Base-by-base conservation (phyloP, 169 alveolate species). In the Plasmodium vivax region DNA sequence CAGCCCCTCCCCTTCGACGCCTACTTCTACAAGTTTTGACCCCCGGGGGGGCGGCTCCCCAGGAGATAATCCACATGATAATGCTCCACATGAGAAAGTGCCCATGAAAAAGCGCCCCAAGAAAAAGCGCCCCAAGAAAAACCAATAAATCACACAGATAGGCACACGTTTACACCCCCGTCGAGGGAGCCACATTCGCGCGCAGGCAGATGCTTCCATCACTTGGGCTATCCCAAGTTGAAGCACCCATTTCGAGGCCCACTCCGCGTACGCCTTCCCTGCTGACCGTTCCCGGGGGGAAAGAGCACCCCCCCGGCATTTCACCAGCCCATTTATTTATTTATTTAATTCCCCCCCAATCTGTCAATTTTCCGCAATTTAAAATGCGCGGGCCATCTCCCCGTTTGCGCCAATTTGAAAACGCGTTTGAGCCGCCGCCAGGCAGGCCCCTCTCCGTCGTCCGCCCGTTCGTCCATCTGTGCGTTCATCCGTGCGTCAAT, bases 1-100 rank as follows among this genome's bases (percentile, higher is more conserved):
- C 41, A 54, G 4, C 54, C 83, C 47, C 68, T 90, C 32, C 94
- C 94, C 27, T 90, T 81, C 34, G 77, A 72, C 1, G 77, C 68
- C 54, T 82, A 90, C 38, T 90, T 62, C 41, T 90, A 90, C 85
- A 90, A 90, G 54, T 90, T 81, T 32, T 90, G 71, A 90, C 16
- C 30, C 92, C 9, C n/a, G 27, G 3, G n/a, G 19, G 10, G 2
- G 14, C n/a, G 77, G 38, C n/a, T 27, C 1, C n/a, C 36, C 27
- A 14, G 77, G 27, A 16, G 16, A 47, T 47, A 3, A n/a, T 5
- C 1, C 58, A 9, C 6, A n/a, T 10, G 9, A 51, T n/a, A n/a
- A n/a, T 47, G 16, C 58, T 5, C 1, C 58, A 9, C 6, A n/a
- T 10, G 9, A 51, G 23, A 16, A 16, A 3, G 9, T 51, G 23